Conservation (phyloP, 2,329 filamentous ascomycete species). For the Alternaria sp. region DNA sequence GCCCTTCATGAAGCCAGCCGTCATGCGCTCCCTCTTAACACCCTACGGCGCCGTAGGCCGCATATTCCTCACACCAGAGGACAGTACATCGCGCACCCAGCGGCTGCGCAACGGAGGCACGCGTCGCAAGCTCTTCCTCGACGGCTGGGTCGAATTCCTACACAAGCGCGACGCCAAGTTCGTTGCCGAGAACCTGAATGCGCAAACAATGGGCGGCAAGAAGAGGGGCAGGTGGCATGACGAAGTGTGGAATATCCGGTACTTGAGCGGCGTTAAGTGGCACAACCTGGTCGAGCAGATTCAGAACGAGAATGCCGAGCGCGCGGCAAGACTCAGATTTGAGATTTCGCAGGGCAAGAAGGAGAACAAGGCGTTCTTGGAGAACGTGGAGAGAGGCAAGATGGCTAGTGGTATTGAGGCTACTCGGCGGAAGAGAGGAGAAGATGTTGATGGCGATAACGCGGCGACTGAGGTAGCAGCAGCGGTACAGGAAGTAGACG, state of each 20-base stretch:
- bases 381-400: conserved; percentile 80
- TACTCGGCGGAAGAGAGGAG: conserved; percentile 61
- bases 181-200: conserved; percentile 78
- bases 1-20: conserved; percentile 85
- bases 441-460: conserved; percentile 28
- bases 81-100: conserved; percentile 67
- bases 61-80: conserved; percentile 80
- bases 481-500: conserved; percentile 39
- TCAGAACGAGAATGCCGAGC: conserved; percentile 79
- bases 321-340: conserved; percentile 74
- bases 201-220: conserved; percentile 79
- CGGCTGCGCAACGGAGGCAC: conserved; percentile 78
- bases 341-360: conserved; percentile 77
- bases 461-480: conserved; percentile 20
- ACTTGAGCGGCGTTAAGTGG: conserved; percentile 87
- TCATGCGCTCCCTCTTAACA: conserved; percentile 75
- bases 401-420: conserved; percentile 68
- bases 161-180: conserved; percentile 77
- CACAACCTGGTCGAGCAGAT: conserved; percentile 74
- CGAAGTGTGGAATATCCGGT: conserved; percentile 84
- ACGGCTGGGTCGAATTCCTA: conserved; percentile 86
- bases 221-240: conserved; percentile 84
- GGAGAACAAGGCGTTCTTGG: conserved; percentile 82
- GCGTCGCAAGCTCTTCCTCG: conserved; percentile 80
- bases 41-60: conserved; percentile 78